Evolutionary conservation across 805 yeast genomes (phyloP), one percentile per base, ranked within the genome.

Genomic region (Starmerella apis): DNA sequence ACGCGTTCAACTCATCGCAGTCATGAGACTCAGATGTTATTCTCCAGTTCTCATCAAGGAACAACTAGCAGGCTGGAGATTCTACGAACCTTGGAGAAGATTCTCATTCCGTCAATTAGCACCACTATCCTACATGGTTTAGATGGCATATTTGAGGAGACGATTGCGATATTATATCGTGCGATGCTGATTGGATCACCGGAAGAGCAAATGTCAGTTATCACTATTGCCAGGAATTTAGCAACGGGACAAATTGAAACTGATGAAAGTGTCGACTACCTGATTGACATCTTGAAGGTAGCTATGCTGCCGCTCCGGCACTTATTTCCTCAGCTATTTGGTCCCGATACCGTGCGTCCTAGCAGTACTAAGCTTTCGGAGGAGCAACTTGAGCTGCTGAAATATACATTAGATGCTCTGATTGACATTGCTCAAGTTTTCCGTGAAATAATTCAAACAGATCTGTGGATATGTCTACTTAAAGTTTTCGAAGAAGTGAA

Each of bases 241-340:
- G 80, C 81, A 47, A 62, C 71, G 33, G 65, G 71, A 16, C 74
- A 73, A 56, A 68, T 73, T 24, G 68, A 52, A 48, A 56, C 48
- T 24, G 77, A 74, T 9, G 71, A 70, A 25, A 81, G 79, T 46
- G 80, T 84, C 48, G 94, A 86, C 58, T 86, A 84, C 59, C 67
- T 86, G 39, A 86, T 90, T 63, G 96, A 90, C 61, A 69, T 88
- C 23, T 66, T 87, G 45, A 72, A 95, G 54, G 73, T 87, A 5
- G 75, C 77, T 16, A 71, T 83, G 68, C 70, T 80, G 19, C 81
- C 85, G 0, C 66, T 87, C 16, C 73, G 80, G 24, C 72, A 70
- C 27, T 66, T 74, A 8, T 65, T 83, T 38, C 88, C 94, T 8
- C 75, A 79, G 47, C 67, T 81, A 36, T 73, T 75, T 49, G 73